Evolutionary conservation across 257 asterid species (phyloP), one percentile per base, ranked within the genome.

Genomic region (Datura wrightii): DNA sequence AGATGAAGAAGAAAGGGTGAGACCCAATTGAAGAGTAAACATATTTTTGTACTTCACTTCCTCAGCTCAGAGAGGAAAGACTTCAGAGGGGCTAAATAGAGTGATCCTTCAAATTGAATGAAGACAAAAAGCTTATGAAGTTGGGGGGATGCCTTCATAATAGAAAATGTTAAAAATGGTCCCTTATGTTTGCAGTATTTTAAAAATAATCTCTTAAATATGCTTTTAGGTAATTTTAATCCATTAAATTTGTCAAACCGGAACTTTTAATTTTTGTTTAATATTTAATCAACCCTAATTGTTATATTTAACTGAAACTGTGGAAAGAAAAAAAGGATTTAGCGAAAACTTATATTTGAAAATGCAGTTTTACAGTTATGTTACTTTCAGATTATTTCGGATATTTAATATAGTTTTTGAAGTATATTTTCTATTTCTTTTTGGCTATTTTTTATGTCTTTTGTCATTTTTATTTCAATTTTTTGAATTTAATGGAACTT

Each of bases 1-100:
- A 66, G 86, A 81, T 62, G 88, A 50, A 84, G 88, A 65, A 54
- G 85, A 79, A 5, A 80, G 70, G n/a, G 87, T 86, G 66, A 79
- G n/a, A 84, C 79, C 58, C 62, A 91, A 59, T 79, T 90, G 95
- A 86, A 90, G 90, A 72, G 87, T 46, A 72, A 93, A 85, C 98
- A 95, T 94, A 3, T 67, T 86, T 46, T 31, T 15, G 63, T 50
- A 52, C 55, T 67, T 83, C n/a, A 24, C 52, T 44, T 63, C 62
- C 56, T 16, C 63, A 41, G 46, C 63, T 18, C 69, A 59, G 54
- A 50, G 56, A 58, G 58, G 11, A 36, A 70, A 6, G 10, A 44
- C 52, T 54, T 19, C 42, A 58, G 19, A 16, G 3, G 54, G 2
- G 82, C 34, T 52, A 31, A 31, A 74, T 2, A 7, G 8, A 14